Evolutionary conservation across 2,329 filamentous ascomycete species (phyloP), one percentile per base, ranked within the genome.

Genomic region (Cercospora citrullina): DNA sequence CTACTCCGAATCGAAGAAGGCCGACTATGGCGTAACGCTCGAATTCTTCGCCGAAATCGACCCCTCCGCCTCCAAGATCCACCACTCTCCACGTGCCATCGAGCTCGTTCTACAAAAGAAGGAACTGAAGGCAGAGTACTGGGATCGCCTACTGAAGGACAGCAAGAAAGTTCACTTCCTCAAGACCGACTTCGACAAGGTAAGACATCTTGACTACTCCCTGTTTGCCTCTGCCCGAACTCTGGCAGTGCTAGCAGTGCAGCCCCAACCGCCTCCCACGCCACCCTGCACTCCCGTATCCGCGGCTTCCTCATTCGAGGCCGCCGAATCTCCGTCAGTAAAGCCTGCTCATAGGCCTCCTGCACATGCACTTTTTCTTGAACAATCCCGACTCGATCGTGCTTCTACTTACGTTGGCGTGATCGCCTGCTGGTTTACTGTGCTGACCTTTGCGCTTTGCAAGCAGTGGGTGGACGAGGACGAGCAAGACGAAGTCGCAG

Each of bases 151-250:
- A 77, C 87, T 97, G 80, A 97, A 97, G 89, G 92, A 94, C 69
- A 81, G 85, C 74, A 90, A 92, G 87, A 97, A 93, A 86, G 84
- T 92, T 65, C 95, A 98, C 84, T 99, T 93, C 88, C 83, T 99
- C 78, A 97, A 97, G 90, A 98, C 95, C 72, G 91, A 99, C 84
- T 99, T 99, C 77, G 94, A 97, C 85, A 97, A 97, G 91, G 89
- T 90, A 80, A 69, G 85, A 75, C 16, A 42, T 26, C 28, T 18
- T 12, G 16, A 33, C n/a, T 42, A 48, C 36, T 28, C 48, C 36
- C 42, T 45, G n/a, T 26, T 45, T 60, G 26, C 45, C 58, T 66
- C 58, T 23, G 66, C 63, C 31, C 33, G 30, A 59, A 48, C 31
- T 36, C 36, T 64, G 33, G 66, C 55, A 45, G 55, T 67, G 53